Conservation (phyloP, 768 basidiomycete genomes). For the Serendipita vermifera region DNA sequence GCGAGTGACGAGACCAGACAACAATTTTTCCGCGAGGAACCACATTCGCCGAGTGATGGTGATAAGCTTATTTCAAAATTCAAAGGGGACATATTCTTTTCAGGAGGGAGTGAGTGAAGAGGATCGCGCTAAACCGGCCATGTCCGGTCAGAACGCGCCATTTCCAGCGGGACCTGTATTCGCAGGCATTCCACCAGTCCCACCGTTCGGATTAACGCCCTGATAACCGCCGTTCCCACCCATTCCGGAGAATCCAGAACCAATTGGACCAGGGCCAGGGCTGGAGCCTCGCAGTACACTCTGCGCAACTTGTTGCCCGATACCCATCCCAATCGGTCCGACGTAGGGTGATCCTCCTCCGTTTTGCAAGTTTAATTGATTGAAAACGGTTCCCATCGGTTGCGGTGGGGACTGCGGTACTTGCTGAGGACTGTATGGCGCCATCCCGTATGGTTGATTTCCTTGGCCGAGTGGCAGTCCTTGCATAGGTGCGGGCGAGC, state of each 20-base stretch:
- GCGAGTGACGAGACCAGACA: too few relatives aligned
- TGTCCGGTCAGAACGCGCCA: too few relatives aligned
- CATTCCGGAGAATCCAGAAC: not conserved
- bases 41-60: not conserved
- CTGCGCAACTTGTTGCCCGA: not conserved
- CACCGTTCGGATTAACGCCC: not conserved
- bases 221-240: not conserved
- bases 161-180: too few relatives aligned
- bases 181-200: too few relatives aligned
- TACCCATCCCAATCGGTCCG: not conserved
- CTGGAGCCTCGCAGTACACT: slow-evolving; percentile 2
- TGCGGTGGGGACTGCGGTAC: not conserved
- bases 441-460: slow-evolving; percentile 2
- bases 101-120: not conserved
- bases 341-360: not conserved
- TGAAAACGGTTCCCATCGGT: not conserved
- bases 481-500: not conserved
- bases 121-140: not conserved
- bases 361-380: not conserved
- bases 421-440: not conserved
- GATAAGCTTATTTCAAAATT: not conserved
- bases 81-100: not conserved
- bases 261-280: slow-evolving; percentile 5
- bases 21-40: not conserved
- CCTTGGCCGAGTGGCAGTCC: not conserved